phyloP scores from a whole-genome alignment of 83 land plant species.

The Isoetes engelmannii region DNA sequence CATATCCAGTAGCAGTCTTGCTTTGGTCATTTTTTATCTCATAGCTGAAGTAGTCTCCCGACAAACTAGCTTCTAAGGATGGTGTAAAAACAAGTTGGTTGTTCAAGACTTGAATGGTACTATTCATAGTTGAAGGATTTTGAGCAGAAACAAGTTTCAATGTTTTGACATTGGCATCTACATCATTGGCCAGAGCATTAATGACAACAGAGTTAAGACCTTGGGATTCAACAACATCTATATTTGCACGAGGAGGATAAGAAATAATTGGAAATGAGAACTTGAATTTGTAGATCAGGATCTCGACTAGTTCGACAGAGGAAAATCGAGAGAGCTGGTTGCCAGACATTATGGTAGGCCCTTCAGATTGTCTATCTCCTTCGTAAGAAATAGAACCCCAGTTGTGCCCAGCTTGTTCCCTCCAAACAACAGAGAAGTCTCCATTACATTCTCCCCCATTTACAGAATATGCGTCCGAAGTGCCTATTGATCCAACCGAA shows the following conservation, averaged over 20 bases:
- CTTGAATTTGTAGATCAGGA: background rate
- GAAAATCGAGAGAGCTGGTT: background rate
- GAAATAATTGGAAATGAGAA: background rate
- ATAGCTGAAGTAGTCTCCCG: background rate
- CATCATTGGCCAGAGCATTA: background rate
- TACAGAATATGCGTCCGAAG: background rate
- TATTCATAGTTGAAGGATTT: background rate
- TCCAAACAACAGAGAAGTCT: background rate
- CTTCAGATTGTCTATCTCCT: too few relatives aligned
- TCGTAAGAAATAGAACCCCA: too few relatives aligned
- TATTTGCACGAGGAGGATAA: background rate
- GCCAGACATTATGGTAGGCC: too few relatives aligned
- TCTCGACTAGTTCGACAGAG: background rate
- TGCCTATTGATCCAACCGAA: background rate
- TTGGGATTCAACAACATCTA: background rate
- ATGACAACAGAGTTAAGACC: background rate
- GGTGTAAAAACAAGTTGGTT: background rate
- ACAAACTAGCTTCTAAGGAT: background rate
- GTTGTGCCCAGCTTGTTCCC: background rate
- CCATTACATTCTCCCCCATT: background rate
- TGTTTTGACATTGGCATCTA: background rate
- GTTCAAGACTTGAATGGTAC: background rate
- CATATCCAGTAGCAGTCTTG: background rate
- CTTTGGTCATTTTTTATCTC: background rate
- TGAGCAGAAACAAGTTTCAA: background rate